Evolutionary conservation across 192 early-diverging fungal genomes (phyloP).

Genomic region (Entophlyctis helioformis): DNA sequence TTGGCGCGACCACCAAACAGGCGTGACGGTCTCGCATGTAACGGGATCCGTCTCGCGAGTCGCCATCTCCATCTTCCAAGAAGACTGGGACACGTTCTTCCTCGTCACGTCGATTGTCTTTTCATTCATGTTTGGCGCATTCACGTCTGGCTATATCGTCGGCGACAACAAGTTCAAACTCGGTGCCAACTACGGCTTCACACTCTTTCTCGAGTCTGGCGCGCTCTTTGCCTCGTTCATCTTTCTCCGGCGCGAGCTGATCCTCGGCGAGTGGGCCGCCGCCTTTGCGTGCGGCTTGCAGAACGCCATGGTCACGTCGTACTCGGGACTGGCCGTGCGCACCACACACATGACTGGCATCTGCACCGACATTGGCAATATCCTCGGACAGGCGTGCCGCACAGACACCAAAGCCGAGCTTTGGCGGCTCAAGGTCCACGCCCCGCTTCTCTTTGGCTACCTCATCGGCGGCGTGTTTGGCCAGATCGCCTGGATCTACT

Average conservation of each 20-base stretch:
- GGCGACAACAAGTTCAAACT: conserved; percentile 45
- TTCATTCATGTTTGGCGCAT: conserved; percentile 38
- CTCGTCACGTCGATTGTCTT: conserved; percentile 31
- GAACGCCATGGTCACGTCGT: conserved; percentile 42
- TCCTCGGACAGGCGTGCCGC: conserved; percentile 37
- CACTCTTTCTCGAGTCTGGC: conserved; percentile 28
- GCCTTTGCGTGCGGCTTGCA: conserved; percentile 45
- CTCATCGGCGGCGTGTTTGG: conserved; percentile 27
- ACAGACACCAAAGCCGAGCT: conserved; percentile 30
- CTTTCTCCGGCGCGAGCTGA: conserved; percentile 24
- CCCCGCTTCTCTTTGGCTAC: conserved; percentile 33
- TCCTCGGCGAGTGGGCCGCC: conserved; percentile 43
- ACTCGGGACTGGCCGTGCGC: conserved; percentile 38
- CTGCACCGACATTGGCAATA: conserved; percentile 45
- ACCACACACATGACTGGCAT: conserved; percentile 53
- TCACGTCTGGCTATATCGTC: conserved; percentile 37
- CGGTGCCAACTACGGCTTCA: conserved; percentile 30
- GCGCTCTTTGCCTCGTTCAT: conserved; percentile 30
- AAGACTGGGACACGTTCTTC: conserved; percentile 27
- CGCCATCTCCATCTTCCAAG: conserved; percentile 28
- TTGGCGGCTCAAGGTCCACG: conserved; percentile 42
- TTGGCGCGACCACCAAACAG: not conserved
- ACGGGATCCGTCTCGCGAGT: conserved; percentile 40
- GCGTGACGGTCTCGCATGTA: conserved; percentile 28
- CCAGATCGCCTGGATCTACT: conserved; percentile 12